Base-by-base conservation (phyloP, 192 early-diverging fungal species). In the Allomyces arbusculus region DNA sequence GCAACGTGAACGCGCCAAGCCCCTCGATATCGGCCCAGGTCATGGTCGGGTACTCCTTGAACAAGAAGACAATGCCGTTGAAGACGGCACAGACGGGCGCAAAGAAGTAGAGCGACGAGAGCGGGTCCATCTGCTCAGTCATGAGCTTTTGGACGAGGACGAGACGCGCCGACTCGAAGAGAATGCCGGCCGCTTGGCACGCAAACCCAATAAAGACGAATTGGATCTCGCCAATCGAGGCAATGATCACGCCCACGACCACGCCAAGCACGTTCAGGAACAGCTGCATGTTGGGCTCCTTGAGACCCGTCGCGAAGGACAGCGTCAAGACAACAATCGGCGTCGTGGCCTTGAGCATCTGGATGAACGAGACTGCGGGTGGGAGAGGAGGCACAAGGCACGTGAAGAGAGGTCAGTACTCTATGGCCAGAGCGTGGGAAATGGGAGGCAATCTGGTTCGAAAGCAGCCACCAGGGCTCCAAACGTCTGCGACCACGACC, bases 271-370 rank as follows among this genome's bases (percentile, higher is more conserved):
- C 72, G 40, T 66, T 70, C 14, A 40, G 10, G 16, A 76, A 33
- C 16, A 69, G 58, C 19, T 9, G 16, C 8, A 10, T 61, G 62
- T 70, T 66, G 12, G 63, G 50, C 50, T 68, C 62, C 23, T 64
- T 44, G 28, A 40, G 63, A 25, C 63, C 45, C 22, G 73, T n/a
- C 10, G 44, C 23, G 25, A 63, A 71, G 9, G 25, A 45, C 44
- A 66, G 63, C 20, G 73, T 26, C 12, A 76, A 67, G 45, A 74
- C 68, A 1, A 64, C 72, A 20, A 73, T 70, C 11, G 75, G 75
- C 12, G 75, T 71, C 24, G 64, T 63, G 20, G 72, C 69, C 74
- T 75, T 76, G 11, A 76, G 66, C 75, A 76, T 76, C 61, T 76
- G 75, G 61, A 73, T 73, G 45, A 71, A 73, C 9, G 72, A 61